These are phyloP conservation scores for Colletotrichum sublineola DNA, from an alignment of 2,329 filamentous ascomycete species.

Conservation along the genomic window DNA sequence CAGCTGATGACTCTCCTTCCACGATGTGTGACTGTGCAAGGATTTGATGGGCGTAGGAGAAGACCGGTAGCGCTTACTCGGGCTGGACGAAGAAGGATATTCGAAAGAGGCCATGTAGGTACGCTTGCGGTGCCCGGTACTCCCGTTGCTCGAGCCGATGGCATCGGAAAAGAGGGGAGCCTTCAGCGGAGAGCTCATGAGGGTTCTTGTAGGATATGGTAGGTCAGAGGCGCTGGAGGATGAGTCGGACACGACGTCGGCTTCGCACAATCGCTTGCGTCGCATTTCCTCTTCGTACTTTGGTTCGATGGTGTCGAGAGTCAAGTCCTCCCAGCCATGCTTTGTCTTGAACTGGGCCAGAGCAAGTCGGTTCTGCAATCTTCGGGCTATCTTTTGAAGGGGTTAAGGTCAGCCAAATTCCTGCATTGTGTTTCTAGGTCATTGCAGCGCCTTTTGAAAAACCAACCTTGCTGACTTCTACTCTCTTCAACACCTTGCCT, in stretches of 20 bases:
- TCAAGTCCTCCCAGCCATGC: slow-evolving; percentile 93
- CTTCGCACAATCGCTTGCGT: slow-evolving; percentile 76
- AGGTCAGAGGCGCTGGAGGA: slow-evolving; percentile 87
- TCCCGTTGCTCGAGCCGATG: slow-evolving; percentile 77
- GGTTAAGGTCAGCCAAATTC: slow-evolving; percentile 5
- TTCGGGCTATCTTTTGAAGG: slow-evolving; percentile 83
- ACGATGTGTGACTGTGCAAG: slow-evolving; percentile 69
- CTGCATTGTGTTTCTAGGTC: neutral
- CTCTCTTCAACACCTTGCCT: slow-evolving; percentile 78
- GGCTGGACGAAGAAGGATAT: slow-evolving; percentile 64
- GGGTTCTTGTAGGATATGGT: slow-evolving; percentile 74
- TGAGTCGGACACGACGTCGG: slow-evolving; percentile 86
- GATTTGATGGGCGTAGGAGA: slow-evolving; percentile 73
- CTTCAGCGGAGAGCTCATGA: slow-evolving; percentile 89
- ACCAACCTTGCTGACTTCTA: slow-evolving; percentile 81
- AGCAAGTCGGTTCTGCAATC: slow-evolving; percentile 92
- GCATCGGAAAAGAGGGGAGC: slow-evolving; percentile 88
- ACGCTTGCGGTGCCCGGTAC: slow-evolving; percentile 74
- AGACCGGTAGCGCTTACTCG: slow-evolving; percentile 78
- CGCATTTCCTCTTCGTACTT: slow-evolving; percentile 84
- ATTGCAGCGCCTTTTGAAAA: slow-evolving; percentile 25
- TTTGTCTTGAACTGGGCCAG: slow-evolving; percentile 98
- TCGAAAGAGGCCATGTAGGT: slow-evolving; percentile 73
- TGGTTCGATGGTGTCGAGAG: slow-evolving; percentile 87
- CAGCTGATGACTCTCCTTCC: slow-evolving; percentile 83